Percentiles rank a stretch among this genome's conserved stretches.
phyloP scores from a whole-genome alignment of 208 protist species.

The Trypanosoma mega region DNA sequence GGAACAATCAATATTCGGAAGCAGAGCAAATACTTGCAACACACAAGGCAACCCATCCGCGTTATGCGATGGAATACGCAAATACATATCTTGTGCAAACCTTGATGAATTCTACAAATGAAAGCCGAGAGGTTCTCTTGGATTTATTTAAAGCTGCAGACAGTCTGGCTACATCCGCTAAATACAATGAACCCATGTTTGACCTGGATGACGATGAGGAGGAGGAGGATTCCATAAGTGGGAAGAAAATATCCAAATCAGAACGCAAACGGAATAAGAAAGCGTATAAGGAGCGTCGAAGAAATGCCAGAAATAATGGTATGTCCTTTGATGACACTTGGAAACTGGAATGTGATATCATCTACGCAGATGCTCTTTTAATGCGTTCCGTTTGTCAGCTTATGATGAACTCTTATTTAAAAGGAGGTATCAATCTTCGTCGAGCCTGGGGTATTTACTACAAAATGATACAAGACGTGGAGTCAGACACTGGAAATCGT shows the following conservation, averaged over 20 bases:
- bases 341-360: conserved; percentile 91
- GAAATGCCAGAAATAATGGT: conserved; percentile 45
- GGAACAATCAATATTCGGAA: conserved; percentile 83
- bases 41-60: conserved; percentile 78
- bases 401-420: conserved; percentile 91
- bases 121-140: conserved; percentile 61
- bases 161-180: conserved; percentile 61
- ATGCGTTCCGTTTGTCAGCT: conserved; percentile 82
- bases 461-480: conserved; percentile 57
- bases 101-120: conserved; percentile 84
- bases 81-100: conserved; percentile 71
- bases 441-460: conserved; percentile 88
- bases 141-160: conserved; percentile 82
- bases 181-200: conserved; percentile 75
- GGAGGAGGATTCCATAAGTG: conserved; percentile 20
- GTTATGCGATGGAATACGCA: conserved; percentile 84
- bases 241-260: background rate
- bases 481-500: conserved; percentile 66
- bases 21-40: conserved; percentile 45
- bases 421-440: conserved; percentile 88
- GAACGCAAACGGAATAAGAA: conserved; percentile 63
- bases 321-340: conserved; percentile 66
- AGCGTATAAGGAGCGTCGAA: conserved; percentile 51
- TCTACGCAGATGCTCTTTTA: conserved; percentile 87
- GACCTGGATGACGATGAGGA: conserved; percentile 33